Conservation (phyloP, 2,329 filamentous ascomycete species). For the Colletotrichum paranaense region DNA sequence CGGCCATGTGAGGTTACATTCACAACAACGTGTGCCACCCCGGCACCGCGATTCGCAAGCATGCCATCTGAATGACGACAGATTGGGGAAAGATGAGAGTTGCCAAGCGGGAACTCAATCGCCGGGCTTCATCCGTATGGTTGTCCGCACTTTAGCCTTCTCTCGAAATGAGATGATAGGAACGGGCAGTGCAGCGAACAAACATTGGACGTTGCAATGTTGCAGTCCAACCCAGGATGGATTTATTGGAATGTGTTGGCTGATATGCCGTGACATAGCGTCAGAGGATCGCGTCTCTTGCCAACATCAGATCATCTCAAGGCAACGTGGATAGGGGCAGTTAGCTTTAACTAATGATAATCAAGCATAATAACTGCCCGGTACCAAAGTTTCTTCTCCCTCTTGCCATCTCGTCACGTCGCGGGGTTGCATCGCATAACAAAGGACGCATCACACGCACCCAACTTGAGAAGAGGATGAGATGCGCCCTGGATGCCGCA, state of each 20-base stretch:
- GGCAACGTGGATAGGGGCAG: neutral
- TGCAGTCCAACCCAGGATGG: neutral
- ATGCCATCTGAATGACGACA: slow-evolving; percentile 8
- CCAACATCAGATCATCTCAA: slow-evolving; percentile 15
- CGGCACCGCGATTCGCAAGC: neutral
- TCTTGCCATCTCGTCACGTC: neutral
- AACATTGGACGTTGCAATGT: neutral
- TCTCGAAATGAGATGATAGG: neutral
- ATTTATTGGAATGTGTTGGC: neutral
- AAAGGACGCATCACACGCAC: neutral
- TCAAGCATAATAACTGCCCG: neutral
- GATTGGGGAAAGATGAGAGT: neutral
- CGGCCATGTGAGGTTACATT: neutral
- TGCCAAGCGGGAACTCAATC: neutral
- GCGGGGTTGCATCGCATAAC: slow-evolving; percentile 14
- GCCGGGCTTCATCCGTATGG: neutral
- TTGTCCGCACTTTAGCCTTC: neutral
- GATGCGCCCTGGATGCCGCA: slow-evolving; percentile 3
- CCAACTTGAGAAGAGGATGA: too few relatives aligned
- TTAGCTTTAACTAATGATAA: neutral
- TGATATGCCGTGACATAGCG: neutral
- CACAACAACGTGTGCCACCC: neutral
- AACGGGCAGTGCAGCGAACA: neutral
- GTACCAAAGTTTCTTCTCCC: neutral
- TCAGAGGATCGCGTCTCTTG: neutral